These are phyloP conservation scores for Draba incana DNA, from an alignment of 345 rosid genomes.

Conservation along the genomic window DNA sequence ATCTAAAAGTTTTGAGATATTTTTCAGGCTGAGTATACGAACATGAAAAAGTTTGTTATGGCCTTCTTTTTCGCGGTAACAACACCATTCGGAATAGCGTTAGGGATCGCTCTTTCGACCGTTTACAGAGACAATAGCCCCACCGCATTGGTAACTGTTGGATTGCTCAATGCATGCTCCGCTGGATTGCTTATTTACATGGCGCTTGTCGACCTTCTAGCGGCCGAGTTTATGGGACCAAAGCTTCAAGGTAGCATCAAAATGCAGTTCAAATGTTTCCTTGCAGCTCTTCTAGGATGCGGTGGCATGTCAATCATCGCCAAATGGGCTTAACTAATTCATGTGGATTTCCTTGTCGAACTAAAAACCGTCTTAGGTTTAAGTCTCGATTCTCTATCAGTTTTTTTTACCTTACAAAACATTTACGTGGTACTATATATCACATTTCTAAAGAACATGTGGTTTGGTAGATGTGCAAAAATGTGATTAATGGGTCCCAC, in stretches of 20 bases:
- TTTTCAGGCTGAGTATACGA: conserved; percentile 57
- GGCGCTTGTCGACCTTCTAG: conserved; percentile 79
- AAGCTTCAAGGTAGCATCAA: conserved; percentile 69
- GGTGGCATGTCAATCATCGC: conserved; percentile 80
- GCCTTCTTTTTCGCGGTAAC: conserved; percentile 73
- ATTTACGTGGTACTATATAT: conserved; percentile 17
- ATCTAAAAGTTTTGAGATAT: background rate
- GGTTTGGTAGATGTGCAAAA: conserved; percentile 12
- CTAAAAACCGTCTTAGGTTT: conserved; percentile 31
- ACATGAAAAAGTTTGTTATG: conserved; percentile 51
- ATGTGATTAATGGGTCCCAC: conserved; percentile 10
- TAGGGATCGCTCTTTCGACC: conserved; percentile 63
- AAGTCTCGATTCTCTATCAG: conserved; percentile 25
- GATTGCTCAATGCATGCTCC: conserved; percentile 70
- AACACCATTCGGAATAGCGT: conserved; percentile 68
- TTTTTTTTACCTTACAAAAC: background rate
- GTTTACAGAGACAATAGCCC: conserved; percentile 63
- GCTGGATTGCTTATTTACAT: conserved; percentile 76
- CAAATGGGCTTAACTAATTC: conserved; percentile 63
- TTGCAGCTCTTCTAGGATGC: conserved; percentile 64
- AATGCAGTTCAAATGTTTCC: conserved; percentile 59
- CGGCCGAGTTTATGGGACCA: conserved; percentile 70
- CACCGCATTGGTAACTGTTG: conserved; percentile 58
- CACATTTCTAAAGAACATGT: conserved; percentile 23
- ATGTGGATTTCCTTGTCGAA: conserved; percentile 24